Percentiles rank a stretch among this genome's conserved stretches.
phyloP scores from a whole-genome alignment of 331 rosid genomes.

The Quercus lobata region DNA sequence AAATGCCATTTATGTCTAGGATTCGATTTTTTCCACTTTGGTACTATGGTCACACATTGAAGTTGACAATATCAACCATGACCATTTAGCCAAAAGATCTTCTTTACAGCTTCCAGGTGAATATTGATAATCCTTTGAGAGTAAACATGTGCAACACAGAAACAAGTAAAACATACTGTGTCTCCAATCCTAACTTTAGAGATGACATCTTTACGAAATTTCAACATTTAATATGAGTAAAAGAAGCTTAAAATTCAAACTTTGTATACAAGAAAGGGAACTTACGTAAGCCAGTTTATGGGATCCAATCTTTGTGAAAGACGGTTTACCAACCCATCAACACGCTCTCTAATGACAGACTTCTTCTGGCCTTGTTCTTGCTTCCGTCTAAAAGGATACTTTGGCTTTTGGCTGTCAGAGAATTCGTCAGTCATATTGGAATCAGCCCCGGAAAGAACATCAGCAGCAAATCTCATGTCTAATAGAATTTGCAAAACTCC shows the following conservation, averaged over 20 bases:
- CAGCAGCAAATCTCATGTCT: slow-evolving; percentile 85
- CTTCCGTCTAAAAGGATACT: slow-evolving; percentile 57
- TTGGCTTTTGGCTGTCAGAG: slow-evolving; percentile 38
- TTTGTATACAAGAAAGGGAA: slow-evolving; percentile 3
- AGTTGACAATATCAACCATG: background rate
- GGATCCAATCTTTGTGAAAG: slow-evolving; percentile 96
- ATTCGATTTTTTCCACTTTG: background rate
- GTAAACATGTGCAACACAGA: background rate
- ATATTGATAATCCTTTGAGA: background rate
- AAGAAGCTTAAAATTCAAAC: background rate
- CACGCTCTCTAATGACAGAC: slow-evolving; percentile 62
- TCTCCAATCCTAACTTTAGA: background rate
- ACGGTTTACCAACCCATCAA: slow-evolving; percentile 50
- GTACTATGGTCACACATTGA: background rate
- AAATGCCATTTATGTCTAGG: background rate
- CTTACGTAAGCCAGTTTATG: slow-evolving; percentile 99
- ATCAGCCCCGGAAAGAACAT: slow-evolving; percentile 82
- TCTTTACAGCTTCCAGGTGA: background rate
- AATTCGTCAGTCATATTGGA: slow-evolving; percentile 46
- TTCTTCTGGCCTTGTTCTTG: slow-evolving; percentile 53
- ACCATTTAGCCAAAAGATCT: slow-evolving; percentile 14
- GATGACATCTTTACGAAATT: background rate
- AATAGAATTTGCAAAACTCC: slow-evolving; percentile 84
- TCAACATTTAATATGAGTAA: background rate
- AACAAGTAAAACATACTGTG: background rate